These are phyloP conservation scores for Pleurotus tuoliensis DNA, from an alignment of 768 basidiomycete species.

Conservation along the genomic window DNA sequence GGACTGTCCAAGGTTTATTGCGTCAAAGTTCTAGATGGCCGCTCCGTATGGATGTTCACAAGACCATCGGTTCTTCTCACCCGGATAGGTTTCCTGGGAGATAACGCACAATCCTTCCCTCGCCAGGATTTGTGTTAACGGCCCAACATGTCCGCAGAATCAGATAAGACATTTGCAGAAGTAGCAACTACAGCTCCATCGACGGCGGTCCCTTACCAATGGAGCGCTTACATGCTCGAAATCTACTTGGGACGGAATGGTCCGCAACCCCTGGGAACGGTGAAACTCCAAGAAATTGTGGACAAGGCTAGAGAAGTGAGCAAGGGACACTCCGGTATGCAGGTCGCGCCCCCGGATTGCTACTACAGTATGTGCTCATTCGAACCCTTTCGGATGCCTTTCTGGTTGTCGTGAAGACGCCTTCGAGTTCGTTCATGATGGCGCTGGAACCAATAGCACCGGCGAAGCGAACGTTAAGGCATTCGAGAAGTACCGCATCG, in stretches of 20 bases:
- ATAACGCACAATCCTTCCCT: no score
- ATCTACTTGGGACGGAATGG: conserved; percentile 35
- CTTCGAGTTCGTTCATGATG: conserved; percentile 73
- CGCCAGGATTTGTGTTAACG: not conserved
- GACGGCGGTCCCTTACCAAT: conserved; percentile 16
- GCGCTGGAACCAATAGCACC: conserved; percentile 68
- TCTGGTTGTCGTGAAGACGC: conserved; percentile 33
- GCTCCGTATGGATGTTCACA: no score
- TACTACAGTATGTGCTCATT: not conserved
- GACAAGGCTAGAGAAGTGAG: conserved; percentile 57
- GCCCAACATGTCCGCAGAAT: not conserved
- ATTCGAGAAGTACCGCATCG: conserved; percentile 63
- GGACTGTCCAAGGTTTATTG: no score
- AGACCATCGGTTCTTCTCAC: no score
- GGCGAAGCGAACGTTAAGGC: conserved; percentile 60
- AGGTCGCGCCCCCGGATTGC: conserved; percentile 10
- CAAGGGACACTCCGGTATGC: conserved; percentile 48
- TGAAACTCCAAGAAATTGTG: conserved; percentile 58
- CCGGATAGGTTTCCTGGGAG: no score
- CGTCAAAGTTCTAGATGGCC: no score
- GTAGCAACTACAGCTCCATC: not conserved
- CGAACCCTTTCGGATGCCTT: not conserved
- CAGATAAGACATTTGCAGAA: not conserved
- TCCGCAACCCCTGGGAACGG: conserved; percentile 53
- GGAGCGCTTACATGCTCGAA: conserved; percentile 36